Conservation (phyloP, 2,329 filamentous ascomycete species). For the Monilinia fructicola region DNA sequence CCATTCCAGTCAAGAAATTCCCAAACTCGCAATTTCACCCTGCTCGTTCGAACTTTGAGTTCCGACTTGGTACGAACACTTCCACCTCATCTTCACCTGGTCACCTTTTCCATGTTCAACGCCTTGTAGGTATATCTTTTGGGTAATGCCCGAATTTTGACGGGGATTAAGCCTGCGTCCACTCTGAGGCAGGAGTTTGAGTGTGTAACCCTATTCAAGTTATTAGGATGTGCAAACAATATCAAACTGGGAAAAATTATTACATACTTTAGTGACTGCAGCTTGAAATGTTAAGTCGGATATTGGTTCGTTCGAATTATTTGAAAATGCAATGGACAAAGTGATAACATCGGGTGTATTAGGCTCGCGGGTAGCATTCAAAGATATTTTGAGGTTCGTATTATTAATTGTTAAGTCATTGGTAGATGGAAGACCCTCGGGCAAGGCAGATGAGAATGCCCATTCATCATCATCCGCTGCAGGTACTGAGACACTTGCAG, state of each 20-base stretch:
- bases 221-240: constrained; percentile 25
- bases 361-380: constrained; percentile 63
- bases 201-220: constrained; percentile 65
- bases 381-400: constrained; percentile 68
- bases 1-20: constrained; percentile 57
- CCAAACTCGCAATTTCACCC: constrained; percentile 79
- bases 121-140: constrained; percentile 75
- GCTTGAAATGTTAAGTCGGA: constrained; percentile 85
- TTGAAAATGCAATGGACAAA: constrained; percentile 80
- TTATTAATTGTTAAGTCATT: constrained; percentile 67
- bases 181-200: constrained; percentile 82
- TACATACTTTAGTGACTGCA: constrained; percentile 82
- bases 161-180: constrained; percentile 70
- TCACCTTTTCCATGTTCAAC: constrained; percentile 69
- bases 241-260: constrained; percentile 18
- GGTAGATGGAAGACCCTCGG: constrained; percentile 51
- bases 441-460: constrained; percentile 86
- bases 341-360: constrained; percentile 52
- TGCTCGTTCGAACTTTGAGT: constrained; percentile 70
- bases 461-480: constrained; percentile 81
- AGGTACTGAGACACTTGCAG: constrained; percentile 44
- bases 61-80: constrained; percentile 73
- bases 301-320: constrained; percentile 69
- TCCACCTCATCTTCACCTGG: constrained; percentile 87
- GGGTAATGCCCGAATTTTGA: constrained; percentile 73